Base-by-base conservation (phyloP, 2,329 filamentous ascomycete species). In the Penicillium corylophilum region DNA sequence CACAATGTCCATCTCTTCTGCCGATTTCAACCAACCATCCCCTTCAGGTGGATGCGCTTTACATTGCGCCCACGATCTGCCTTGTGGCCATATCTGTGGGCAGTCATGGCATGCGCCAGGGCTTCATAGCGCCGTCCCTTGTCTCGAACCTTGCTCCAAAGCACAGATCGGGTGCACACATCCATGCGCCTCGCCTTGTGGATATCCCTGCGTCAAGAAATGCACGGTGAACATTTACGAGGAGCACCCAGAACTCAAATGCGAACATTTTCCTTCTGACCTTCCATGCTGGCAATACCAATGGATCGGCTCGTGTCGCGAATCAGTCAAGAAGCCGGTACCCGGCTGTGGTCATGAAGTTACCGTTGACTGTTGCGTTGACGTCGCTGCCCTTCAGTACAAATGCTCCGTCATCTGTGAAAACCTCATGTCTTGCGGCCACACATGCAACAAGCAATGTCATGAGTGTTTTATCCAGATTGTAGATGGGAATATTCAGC, bases 331-430 rank as follows among this genome's bases (percentile, higher is more conserved):
- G 10, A 79, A 78, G 48, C 66, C 49, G 0, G 75, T 88, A 0
- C 75, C 79, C 0, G 74, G 72, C 0, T 90, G 87, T 62, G 63
- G 67, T 0, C 86, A 90, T 63, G 62, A 48, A 0, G 70, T 85
- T 0, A 60, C 48, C 0, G 71, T 84, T 1, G 57, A 65, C 5
- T 90, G 87, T 60, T 60, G 69, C 16, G 40, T 67, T 3, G 72
- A 86, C 45, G 76, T 85, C 7, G 54, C 59, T 0, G 40, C 53
- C 0, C 23, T 63, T 0, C 22, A 43, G 0, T 86, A 79, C 62
- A 53, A 38, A 1, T 90, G 87, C 61, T 48, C 42, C 0, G 68
- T 66, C 1, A 45, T 55, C 1, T 90, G 87, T 57, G 71, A 65
- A 1, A 55, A 57, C 0, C 38, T 63, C 0, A 71, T 83, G 1